Base-by-base conservation (phyloP, 2,329 filamentous ascomycete genomes). In the Calcarisporium arbuscula region DNA sequence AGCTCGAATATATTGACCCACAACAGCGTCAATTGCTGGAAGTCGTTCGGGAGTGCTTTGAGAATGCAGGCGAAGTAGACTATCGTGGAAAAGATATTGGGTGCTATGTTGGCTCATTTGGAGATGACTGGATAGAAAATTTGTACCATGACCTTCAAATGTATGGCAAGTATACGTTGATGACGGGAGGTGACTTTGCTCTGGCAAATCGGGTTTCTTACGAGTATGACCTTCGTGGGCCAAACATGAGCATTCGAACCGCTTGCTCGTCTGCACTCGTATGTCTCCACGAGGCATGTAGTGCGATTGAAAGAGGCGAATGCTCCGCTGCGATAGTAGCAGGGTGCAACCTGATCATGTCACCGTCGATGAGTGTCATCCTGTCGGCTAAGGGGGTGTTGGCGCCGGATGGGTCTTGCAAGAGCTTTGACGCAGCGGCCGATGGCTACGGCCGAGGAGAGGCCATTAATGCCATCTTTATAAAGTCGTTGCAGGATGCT, bases 371-470 rank as follows among this genome's bases (percentile, higher is more conserved):
- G n/a, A n/a, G n/a, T n/a, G n/a, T n/a, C n/a, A n/a, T n/a, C n/a
- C n/a, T n/a, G n/a, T n/a, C n/a, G n/a, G n/a, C n/a, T n/a, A n/a
- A 25, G 22, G 22, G 22, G 11, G 14, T 25, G 11, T 4, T 25
- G 4, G 11, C 22, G 11, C 4, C 4, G 11, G 5, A 6, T 14
- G 22, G 11, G 11, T 25, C 22, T 11, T 29, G 28, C 15, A 28
- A 28, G n/a, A 28, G 9, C 8, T 34, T 30, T 15, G n/a, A 20
- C 6, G 27, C 27, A 9, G 27, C 15, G 3, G 34, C 28, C 3
- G 52, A 62, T 30, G 67, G 67, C 0, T 70, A 67, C 40, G 61
- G 22, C 6, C 22, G 65, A 8, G 65, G 61, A 3, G 67, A 72
- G 40, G 65, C 62, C 1, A 45, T 60, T 14, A 57, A 47, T 1